phyloP scores from a whole-genome alignment of 163 green algal genomes.

The Scenedesmus sp. region DNA sequence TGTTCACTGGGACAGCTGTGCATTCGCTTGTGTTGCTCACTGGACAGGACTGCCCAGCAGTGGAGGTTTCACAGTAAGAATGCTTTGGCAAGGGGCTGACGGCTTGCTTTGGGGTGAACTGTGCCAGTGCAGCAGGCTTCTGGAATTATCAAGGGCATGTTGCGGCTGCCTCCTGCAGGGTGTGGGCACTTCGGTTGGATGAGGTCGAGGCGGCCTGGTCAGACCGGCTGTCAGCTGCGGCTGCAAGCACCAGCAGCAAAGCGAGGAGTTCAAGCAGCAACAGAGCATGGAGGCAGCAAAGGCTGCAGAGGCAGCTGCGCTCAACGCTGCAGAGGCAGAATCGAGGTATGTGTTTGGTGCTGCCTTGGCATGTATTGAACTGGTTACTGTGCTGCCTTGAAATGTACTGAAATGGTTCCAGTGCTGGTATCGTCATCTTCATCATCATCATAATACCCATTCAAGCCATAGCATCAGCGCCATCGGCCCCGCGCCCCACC shows the following conservation, averaged over 20 bases:
- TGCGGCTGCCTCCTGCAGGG: not conserved
- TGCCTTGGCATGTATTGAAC: not conserved
- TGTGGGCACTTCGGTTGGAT: slow-evolving; percentile 24
- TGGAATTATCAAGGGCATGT: not conserved
- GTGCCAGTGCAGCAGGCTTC: not conserved
- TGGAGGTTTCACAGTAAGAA: too few relatives aligned
- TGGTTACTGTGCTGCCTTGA: not conserved
- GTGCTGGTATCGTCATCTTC: too few relatives aligned
- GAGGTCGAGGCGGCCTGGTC: slow-evolving; percentile 32
- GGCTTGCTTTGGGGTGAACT: too few relatives aligned
- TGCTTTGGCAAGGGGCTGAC: too few relatives aligned
- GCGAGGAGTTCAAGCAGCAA: slow-evolving; percentile 26
- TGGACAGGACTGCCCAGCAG: too few relatives aligned
- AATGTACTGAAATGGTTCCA: too few relatives aligned
- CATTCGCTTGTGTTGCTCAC: too few relatives aligned
- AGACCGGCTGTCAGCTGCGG: not conserved
- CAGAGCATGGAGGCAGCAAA: slow-evolving; percentile 14
- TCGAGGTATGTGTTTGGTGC: not conserved
- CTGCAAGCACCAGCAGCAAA: not conserved
- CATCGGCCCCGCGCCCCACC: too few relatives aligned
- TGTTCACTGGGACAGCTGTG: not conserved
- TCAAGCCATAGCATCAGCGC: too few relatives aligned
- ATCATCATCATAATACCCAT: too few relatives aligned
- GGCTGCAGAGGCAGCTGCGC: slow-evolving; percentile 35
- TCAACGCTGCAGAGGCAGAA: slow-evolving; percentile 38